Conservation (phyloP, 192 early-diverging fungal genomes). For the Mortierella alpina region DNA sequence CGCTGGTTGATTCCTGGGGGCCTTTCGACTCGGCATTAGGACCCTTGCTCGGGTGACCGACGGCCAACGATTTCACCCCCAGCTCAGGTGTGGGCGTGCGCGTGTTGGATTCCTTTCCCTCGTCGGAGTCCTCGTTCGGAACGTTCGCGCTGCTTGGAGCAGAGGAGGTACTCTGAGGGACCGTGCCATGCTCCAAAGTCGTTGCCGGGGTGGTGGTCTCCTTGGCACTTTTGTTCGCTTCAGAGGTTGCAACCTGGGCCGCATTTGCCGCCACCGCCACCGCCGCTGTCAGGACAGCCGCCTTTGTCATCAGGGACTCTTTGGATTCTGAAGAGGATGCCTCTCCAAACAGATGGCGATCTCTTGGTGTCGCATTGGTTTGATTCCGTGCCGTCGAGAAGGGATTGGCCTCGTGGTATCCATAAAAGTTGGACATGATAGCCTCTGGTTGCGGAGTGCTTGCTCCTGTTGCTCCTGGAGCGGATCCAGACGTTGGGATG, state of each 20-base stretch:
- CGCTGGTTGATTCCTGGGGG: too few species aligned
- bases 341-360: conserved; percentile 46
- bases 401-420: conserved; percentile 38
- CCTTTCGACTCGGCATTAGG: too few species aligned
- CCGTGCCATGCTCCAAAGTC: neutral
- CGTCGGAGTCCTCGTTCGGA: neutral
- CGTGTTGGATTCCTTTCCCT: too few species aligned
- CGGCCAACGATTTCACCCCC: too few species aligned
- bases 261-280: neutral
- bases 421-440: conserved; percentile 44
- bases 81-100: too few species aligned
- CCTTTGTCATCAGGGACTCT: conserved; percentile 17
- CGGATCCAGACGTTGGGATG: conserved; percentile 31
- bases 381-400: conserved; percentile 42
- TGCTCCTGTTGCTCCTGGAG: conserved; percentile 7
- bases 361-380: conserved; percentile 11
- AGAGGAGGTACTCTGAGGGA: neutral
- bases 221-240: neutral
- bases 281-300: neutral
- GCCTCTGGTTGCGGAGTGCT: conserved; percentile 31
- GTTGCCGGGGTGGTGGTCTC: neutral
- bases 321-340: conserved; percentile 35
- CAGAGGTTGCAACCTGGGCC: neutral
- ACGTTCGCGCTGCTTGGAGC: neutral
- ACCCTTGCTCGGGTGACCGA: too few species aligned